Percentiles rank a stretch among this genome's conserved stretches.
These are phyloP conservation scores for Brassica hybrid DNA, from an alignment of 441 rosid genomes.

Conservation along the genomic window DNA sequence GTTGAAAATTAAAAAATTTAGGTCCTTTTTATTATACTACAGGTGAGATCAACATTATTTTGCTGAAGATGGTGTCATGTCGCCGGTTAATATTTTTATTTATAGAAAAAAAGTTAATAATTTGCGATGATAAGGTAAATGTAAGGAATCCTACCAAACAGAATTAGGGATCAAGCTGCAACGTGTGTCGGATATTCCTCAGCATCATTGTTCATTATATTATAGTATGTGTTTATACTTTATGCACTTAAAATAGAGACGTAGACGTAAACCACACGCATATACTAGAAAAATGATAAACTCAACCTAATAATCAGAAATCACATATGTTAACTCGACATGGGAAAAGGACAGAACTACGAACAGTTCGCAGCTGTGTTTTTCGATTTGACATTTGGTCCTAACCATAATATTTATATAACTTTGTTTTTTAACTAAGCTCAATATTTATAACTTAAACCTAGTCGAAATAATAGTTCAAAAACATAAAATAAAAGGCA, in stretches of 20 bases:
- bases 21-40: neutral
- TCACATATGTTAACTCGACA: slow-evolving; percentile 13
- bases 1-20: neutral
- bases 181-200: slow-evolving; percentile 49
- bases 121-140: neutral
- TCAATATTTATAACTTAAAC: too few relatives aligned
- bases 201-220: slow-evolving; percentile 29
- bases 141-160: slow-evolving; percentile 36
- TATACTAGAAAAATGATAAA: slow-evolving; percentile 24
- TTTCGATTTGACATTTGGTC: slow-evolving; percentile 1
- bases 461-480: neutral
- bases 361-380: neutral
- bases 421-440: too few relatives aligned
- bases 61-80: neutral
- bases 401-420: neutral
- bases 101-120: neutral
- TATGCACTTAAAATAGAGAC: slow-evolving; percentile 17
- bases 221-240: neutral
- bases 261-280: slow-evolving; percentile 36
- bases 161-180: slow-evolving; percentile 35
- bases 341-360: neutral
- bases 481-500: neutral
- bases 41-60: neutral
- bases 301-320: neutral
- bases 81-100: neutral